These are phyloP conservation scores for Bruguiera hainesii DNA, from an alignment of 441 rosid genomes.

Conservation along the genomic window DNA sequence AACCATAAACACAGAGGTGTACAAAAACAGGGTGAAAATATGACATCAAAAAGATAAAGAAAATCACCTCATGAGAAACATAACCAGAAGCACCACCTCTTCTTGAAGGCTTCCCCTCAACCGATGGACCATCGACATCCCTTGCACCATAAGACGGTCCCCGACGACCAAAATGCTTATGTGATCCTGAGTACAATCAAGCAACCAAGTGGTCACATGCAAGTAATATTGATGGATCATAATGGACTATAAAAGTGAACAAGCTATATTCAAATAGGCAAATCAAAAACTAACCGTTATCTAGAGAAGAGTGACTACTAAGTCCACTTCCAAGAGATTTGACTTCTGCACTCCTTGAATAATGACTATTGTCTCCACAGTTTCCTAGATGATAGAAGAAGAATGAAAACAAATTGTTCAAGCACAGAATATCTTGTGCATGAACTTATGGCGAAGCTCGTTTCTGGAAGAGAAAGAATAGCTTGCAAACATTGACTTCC, in stretches of 20 bases:
- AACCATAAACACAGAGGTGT: neutral
- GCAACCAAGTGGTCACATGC: slow-evolving; percentile 1
- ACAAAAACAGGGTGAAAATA: neutral
- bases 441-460: neutral
- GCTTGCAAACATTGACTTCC: neutral
- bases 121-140: slow-evolving; percentile 43
- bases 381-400: slow-evolving; percentile 24
- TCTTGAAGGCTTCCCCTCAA: slow-evolving; percentile 56
- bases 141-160: slow-evolving; percentile 35
- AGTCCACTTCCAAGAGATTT: slow-evolving; percentile 34
- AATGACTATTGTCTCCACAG: slow-evolving; percentile 22
- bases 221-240: neutral
- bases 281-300: slow-evolving; percentile 39
- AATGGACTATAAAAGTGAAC: neutral
- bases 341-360: slow-evolving; percentile 25
- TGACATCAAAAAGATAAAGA: slow-evolving; percentile 10
- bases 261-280: slow-evolving; percentile 1
- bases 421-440: neutral
- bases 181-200: slow-evolving; percentile 43
- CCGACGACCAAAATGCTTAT: slow-evolving; percentile 53
- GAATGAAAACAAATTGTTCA: neutral
- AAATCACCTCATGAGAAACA: slow-evolving; percentile 63
- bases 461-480: neutral
- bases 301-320: slow-evolving; percentile 31
- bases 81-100: slow-evolving; percentile 52